A percentile compares a stretch with the other conserved stretches of the same genome.
Conservation (phyloP, 2,329 filamentous ascomycete species). For the Xylariaceae sp. region DNA sequence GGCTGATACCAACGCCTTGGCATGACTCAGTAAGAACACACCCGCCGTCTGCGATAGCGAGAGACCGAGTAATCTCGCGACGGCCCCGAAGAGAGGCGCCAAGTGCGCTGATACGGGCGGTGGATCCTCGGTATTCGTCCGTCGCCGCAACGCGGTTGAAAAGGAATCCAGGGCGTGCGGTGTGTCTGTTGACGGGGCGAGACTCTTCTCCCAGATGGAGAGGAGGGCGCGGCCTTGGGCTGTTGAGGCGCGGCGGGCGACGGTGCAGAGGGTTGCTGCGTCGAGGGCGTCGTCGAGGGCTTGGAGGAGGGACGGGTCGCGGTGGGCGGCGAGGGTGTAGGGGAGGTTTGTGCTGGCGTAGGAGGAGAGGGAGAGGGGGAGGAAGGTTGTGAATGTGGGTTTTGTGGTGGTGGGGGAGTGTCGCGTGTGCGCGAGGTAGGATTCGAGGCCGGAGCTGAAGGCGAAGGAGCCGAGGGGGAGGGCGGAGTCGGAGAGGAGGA, state of each 20-base stretch:
- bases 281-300: conserved; percentile 70
- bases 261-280: conserved; percentile 71
- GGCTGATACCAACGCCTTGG: conserved; percentile 69
- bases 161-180: conserved; percentile 24
- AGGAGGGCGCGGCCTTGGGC: conserved; percentile 72
- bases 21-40: conserved; percentile 70
- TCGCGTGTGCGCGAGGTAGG: conserved; percentile 66
- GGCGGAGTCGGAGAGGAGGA: conserved; percentile 75
- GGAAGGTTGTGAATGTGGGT: conserved; percentile 58
- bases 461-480: conserved; percentile 82
- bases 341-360: conserved; percentile 69
- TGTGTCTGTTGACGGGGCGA: conserved; percentile 35
- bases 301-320: conserved; percentile 45
- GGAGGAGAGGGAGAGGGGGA: conserved; percentile 64
- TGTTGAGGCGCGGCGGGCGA: conserved; percentile 68
- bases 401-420: conserved; percentile 28
- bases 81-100: conserved; percentile 63
- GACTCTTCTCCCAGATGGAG: conserved; percentile 69
- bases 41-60: conserved; percentile 61
- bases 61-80: conserved; percentile 59
- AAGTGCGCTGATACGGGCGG: conserved; percentile 58
- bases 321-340: conserved; percentile 65
- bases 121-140: conserved; percentile 32
- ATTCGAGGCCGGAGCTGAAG: conserved; percentile 78
- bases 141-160: conserved; percentile 18